Evolutionary conservation across 257 asterid genomes (phyloP).

Genomic region (Linderniella brevidens): DNA sequence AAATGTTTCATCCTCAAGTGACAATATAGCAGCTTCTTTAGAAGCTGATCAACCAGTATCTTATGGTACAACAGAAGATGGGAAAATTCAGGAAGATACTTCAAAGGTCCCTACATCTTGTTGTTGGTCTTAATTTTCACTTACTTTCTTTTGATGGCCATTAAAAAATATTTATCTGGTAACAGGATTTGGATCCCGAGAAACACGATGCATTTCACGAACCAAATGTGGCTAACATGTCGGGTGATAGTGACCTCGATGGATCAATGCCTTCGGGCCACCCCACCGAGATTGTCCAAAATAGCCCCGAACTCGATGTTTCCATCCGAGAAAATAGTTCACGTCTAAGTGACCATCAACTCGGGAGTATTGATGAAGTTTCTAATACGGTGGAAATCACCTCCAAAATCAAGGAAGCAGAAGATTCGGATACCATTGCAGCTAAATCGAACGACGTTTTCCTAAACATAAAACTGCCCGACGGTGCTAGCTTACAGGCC

Average conservation of each 20-base stretch:
- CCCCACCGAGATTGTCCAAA: conserved; percentile 18
- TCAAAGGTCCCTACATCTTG: conserved; percentile 23
- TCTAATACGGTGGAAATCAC: conserved; percentile 13
- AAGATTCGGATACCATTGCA: conserved; percentile 21
- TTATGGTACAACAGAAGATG: conserved; percentile 23
- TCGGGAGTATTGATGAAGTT: conserved; percentile 17
- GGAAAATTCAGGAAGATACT: conserved; percentile 17
- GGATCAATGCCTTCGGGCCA: conserved; percentile 16
- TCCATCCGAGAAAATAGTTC: conserved; percentile 15
- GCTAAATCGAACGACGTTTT: conserved; percentile 40
- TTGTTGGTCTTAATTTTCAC: conserved; percentile 8
- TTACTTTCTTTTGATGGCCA: conserved; percentile 3
- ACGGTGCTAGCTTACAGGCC: conserved; percentile 54
- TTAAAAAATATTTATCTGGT: conserved; percentile 7
- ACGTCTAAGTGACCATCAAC: conserved; percentile 11
- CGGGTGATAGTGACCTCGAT: conserved; percentile 14
- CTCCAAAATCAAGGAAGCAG: conserved; percentile 25
- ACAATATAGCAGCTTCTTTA: conserved; percentile 12
- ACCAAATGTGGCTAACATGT: conserved; percentile 16
- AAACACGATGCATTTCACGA: conserved; percentile 16
- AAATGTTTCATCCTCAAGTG: conserved; percentile 15
- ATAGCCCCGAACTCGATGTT: conserved; percentile 13
- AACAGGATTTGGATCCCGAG: conserved; percentile 31
- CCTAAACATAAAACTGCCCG: conserved; percentile 62
- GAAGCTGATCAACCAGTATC: conserved; percentile 19